Evolutionary conservation across 1,139 yeast species (phyloP), one percentile per base, ranked within the genome.

Genomic region (Meyerozyma smithsonii): DNA sequence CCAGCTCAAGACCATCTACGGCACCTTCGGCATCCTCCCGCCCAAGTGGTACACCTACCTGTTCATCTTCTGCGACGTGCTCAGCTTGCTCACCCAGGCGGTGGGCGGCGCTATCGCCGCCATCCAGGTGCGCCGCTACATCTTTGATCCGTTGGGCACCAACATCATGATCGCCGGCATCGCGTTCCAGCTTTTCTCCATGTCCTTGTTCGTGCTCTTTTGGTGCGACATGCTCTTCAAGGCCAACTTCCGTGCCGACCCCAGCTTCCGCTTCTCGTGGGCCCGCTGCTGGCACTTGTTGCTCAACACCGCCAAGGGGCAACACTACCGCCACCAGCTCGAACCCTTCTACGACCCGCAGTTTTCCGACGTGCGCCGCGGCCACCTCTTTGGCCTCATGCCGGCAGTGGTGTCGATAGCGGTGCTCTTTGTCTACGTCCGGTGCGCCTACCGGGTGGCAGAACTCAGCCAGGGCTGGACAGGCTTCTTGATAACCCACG

Each of bases 91-190:
- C 5, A 47, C 65, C 38, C 72, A 68, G 50, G 72, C 68, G 1
- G 51, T 54, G 19, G 72, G 72, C 10, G 73, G 72, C 8, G 68
- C 57, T 2, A 47, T 58, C 34, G 70, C 72, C 2, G 63, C 68
- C 2, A 44, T 48, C 17, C 49, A 55, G 5, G 47, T 60, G 4
- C 39, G 50, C 20, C 36, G 47, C 4, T 50, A 49, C 19, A 47
- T 47, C 32, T 43, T 46, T 38, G 45, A 61, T 1, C 37, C 39
- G 1, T 23, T 45, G 2, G 73, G 72, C 5, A 64, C 70, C 1
- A 47, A 59, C 41, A 48, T 63, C 8, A 66, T 68, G 72, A 54
- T 66, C 35, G 65, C 61, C 1, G 72, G 72, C 15, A 64, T 67
- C 23, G 65, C 56, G 6, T 62, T 65, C 44, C 72, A 68, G 51